Evolutionary conservation across 2,329 filamentous ascomycete species (phyloP), one percentile per base, ranked within the genome.

Genomic region (Ophiosphaerella herpotricha): DNA sequence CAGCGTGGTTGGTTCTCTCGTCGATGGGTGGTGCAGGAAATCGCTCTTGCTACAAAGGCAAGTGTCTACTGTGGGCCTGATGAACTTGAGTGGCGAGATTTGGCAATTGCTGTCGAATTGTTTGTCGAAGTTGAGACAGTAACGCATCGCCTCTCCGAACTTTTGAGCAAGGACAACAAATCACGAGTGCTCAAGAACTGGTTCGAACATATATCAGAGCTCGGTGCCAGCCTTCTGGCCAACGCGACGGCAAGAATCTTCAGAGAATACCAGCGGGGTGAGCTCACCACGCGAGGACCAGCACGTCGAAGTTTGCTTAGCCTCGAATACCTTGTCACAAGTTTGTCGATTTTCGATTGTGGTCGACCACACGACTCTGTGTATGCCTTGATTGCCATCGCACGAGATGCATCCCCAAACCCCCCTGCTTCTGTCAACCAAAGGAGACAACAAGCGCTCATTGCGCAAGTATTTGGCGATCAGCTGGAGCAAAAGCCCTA

Each of bases 11-110:
- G 75, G 67, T 64, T 76, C 50, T 72, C 66, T 39, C 60, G 74
- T 5, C 69, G 75, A 0, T 78, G 75, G 76, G 72, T 78, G 3
- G 68, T 78, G 0, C 75, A 78, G 54, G 76, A 78, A 55, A 71
- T 78, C 14, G 68, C 71, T 0, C 61, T 75, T 18, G 74, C 75
- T 0, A 54, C 52, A 23, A 50, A 54, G 4, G 72, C 40, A 9
- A 34, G 29, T 23, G 31, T 43, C 16, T 43, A 43, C 13, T 43
- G 40, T 21, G 40, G 40, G 5, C 29, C 29, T 5, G 40, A 43
- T 21, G 29, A 43, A 23, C 29, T 43, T 7, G 29, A 33, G 29
- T 77, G 75, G 75, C 45, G 55, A 7, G 61, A 72, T 2, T 70
- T 78, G 26, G 67, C 73, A 4, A 64, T 67, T 11, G 73, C 74